Evolutionary conservation across 805 yeast species (phyloP).

Genomic region (Myxozyma nipponensis): DNA sequence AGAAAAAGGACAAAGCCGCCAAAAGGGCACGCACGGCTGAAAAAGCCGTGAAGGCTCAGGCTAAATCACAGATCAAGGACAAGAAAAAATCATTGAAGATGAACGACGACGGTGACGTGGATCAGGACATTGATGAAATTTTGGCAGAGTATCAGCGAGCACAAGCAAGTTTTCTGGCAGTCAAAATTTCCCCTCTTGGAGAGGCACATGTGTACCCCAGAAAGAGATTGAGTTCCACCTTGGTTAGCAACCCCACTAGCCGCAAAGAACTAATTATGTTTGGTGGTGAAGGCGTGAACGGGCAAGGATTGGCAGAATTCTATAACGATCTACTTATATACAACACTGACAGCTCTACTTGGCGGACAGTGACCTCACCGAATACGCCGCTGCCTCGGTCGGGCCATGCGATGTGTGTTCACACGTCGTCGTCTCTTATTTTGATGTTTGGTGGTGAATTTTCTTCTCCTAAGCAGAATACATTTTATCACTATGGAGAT

Average conservation of each 20-base stretch:
- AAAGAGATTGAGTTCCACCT: conserved; percentile 65
- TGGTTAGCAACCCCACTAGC: conserved; percentile 64
- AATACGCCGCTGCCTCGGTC: conserved; percentile 91
- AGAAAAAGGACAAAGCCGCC: conserved; percentile 78
- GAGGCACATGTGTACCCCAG: conserved; percentile 51
- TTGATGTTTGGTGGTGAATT: conserved; percentile 95
- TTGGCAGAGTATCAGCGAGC: conserved; percentile 63
- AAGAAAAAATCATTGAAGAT: conserved; percentile 71
- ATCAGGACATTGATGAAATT: conserved; percentile 74
- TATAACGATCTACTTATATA: conserved; percentile 77
- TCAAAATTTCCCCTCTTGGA: conserved; percentile 52
- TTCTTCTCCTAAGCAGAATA: conserved; percentile 90
- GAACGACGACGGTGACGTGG: conserved; percentile 75
- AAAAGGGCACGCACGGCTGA: conserved; percentile 84
- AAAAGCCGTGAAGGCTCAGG: conserved; percentile 69
- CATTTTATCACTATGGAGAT: conserved; percentile 94
- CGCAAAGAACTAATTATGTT: conserved; percentile 74
- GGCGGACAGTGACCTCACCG: conserved; percentile 76
- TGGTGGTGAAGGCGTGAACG: conserved; percentile 77
- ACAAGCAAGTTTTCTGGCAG: conserved; percentile 73
- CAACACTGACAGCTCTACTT: conserved; percentile 68
- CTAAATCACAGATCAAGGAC: conserved; percentile 69
- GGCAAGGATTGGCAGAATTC: conserved; percentile 54
- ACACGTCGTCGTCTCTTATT: conserved; percentile 75
- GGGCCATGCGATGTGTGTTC: conserved; percentile 89